Conservation (phyloP, 768 basidiomycete genomes). For the Paxillus involutus region DNA sequence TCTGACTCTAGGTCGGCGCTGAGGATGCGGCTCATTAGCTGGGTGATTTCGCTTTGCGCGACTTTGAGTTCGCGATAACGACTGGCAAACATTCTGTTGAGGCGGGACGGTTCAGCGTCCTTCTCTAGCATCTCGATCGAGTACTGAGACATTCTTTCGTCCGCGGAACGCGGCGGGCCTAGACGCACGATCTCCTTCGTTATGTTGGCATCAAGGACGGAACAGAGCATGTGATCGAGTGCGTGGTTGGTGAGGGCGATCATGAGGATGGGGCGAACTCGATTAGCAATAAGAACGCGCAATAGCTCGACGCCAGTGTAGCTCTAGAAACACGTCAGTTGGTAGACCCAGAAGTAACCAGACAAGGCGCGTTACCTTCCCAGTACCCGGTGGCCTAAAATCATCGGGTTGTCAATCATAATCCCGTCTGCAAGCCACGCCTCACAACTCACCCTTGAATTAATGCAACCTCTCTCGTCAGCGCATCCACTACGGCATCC, state of each 20-base stretch:
- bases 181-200: constrained; percentile 66
- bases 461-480: constrained; percentile 60
- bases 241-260: constrained; percentile 80
- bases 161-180: constrained; percentile 59
- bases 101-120: constrained; percentile 39
- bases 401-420: background rate
- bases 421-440: background rate
- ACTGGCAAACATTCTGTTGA: constrained; percentile 34
- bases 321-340: constrained; percentile 37
- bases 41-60: constrained; percentile 45
- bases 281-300: constrained; percentile 57
- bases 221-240: constrained; percentile 67
- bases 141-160: constrained; percentile 58
- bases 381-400: constrained; percentile 72
- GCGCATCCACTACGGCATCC: constrained; percentile 61
- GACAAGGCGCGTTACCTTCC: constrained; percentile 60
- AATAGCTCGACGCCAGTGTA: constrained; percentile 71
- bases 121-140: constrained; percentile 58
- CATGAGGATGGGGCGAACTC: constrained; percentile 52
- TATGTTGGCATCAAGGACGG: constrained; percentile 63
- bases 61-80: constrained; percentile 42
- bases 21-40: constrained; percentile 44
- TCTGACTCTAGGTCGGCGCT: constrained; percentile 32
- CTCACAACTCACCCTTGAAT: constrained; percentile 63
- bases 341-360: background rate